phyloP scores from a whole-genome alignment of 208 protist genomes.

The Plasmodiophora brassicae region DNA sequence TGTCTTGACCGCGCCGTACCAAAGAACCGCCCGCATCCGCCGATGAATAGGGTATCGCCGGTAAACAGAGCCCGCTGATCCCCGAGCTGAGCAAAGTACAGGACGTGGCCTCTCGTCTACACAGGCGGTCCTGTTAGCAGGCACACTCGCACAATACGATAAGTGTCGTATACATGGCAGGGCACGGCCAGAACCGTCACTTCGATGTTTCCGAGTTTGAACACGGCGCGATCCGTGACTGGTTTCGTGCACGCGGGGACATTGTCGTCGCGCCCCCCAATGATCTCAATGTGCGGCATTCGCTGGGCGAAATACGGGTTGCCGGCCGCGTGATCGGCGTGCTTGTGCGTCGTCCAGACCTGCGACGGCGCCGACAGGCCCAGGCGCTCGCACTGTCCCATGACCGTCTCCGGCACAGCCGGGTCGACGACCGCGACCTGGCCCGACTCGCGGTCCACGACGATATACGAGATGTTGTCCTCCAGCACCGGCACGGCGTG shows the following conservation, averaged over 20 bases:
- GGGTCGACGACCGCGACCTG: not conserved
- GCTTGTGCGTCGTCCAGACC: not conserved
- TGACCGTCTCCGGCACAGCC: not conserved
- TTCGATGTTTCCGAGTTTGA: not conserved
- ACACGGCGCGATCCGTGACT: not conserved
- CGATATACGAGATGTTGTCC: not conserved
- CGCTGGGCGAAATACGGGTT: not conserved
- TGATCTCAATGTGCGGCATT: not conserved
- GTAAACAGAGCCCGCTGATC: not conserved
- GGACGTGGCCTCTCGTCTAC: not conserved
- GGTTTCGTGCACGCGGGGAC: not conserved
- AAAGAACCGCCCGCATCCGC: not conserved
- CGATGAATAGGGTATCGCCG: constrained; percentile 10
- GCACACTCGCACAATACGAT: too few relatives aligned
- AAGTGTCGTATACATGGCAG: too few relatives aligned
- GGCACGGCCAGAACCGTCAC: not conserved
- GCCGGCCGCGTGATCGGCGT: not conserved
- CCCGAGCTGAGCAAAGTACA: not conserved
- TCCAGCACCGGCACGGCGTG: not conserved
- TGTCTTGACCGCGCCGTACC: not conserved
- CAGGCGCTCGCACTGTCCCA: not conserved
- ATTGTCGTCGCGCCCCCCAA: not conserved
- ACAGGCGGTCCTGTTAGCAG: too few relatives aligned
- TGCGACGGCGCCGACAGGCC: not conserved
- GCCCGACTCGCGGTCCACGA: not conserved